Percentiles rank a stretch among this genome's conserved stretches.
Evolutionary conservation across 441 rosid species (phyloP).

Genomic region (Adansonia rubrostipa): DNA sequence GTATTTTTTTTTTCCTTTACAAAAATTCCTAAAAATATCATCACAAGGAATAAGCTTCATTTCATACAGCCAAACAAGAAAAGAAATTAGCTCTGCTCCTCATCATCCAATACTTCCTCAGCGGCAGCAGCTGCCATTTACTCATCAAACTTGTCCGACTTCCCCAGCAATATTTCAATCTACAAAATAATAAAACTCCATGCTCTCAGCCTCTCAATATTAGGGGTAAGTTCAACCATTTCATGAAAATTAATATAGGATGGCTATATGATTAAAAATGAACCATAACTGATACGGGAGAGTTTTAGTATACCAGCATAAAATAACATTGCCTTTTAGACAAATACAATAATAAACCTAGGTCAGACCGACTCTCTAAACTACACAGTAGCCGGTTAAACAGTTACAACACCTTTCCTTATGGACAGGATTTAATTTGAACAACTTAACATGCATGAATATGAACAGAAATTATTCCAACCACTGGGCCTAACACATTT

Average conservation of each 20-base stretch:
- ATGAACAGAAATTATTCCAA: too few species aligned
- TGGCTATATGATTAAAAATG: not conserved
- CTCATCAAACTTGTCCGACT: slow-evolving; percentile 71
- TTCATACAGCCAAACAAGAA: slow-evolving; percentile 17
- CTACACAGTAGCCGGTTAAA: not conserved
- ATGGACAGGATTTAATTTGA: too few species aligned
- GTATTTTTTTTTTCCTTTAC: slow-evolving; percentile 25
- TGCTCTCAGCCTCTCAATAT: slow-evolving; percentile 19
- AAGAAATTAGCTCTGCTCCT: slow-evolving; percentile 24
- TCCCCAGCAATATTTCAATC: slow-evolving; percentile 69
- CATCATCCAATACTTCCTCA: slow-evolving; percentile 48
- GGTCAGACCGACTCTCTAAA: not conserved
- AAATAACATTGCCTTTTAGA: not conserved
- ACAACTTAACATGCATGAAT: too few species aligned
- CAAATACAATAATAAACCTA: not conserved
- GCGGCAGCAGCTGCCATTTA: slow-evolving; percentile 68
- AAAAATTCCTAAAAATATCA: slow-evolving; percentile 33
- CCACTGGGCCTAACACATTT: not conserved
- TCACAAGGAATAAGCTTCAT: slow-evolving; percentile 17
- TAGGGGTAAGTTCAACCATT: not conserved
- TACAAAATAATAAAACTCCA: slow-evolving; percentile 25
- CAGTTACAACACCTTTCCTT: not conserved
- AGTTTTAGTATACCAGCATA: not conserved
- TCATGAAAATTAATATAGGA: not conserved
- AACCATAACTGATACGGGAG: too few species aligned